Evolutionary conservation across 257 asterid genomes (phyloP), one percentile per base, ranked within the genome.

Genomic region (Henckelia pumila): DNA sequence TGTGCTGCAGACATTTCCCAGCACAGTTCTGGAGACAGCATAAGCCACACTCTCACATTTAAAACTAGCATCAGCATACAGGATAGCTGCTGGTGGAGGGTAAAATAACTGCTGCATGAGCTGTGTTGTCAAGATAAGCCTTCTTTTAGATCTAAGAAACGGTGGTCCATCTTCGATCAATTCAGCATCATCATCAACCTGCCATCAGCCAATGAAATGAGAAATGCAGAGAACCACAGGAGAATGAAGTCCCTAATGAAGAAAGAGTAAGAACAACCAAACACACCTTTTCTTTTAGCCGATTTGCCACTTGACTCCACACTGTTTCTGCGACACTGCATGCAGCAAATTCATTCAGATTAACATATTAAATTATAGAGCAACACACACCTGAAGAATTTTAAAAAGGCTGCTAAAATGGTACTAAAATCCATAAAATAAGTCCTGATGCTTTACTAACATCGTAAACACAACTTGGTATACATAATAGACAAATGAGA

Each of bases 81-180:
- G 85, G 73, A 92, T 66, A 61, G 75, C 74, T 55, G 79, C 77
- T 21, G 85, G 86, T 19, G 90, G 84, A 71, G 93, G 89, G 66
- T 64, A 71, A 83, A 91, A 58, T 59, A 91, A 71, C 69, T 89
- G 93, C 84, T 91, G 96, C 94, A 85, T 87, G 72, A 91, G 98
- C 68, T 84, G 95, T 26, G 92, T 81, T 40, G 96, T 77, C 81
- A 85, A 73, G 55, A 76, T 60, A 80, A 91, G 88, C 83, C 98
- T 84, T 84, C 87, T 84, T 78, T 77, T 87, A 68, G 90, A 82
- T 79, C 76, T 82, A 72, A 74, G 75, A 74, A 71, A 32, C 49
- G 73, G 84, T 50, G 75, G 75, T 67, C 82, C 89, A 74, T 81
- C 91, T 69, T 86, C 94, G 72, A 65, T 79, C 28, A 80, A 74